These are phyloP conservation scores for Melampsora medusae DNA, from an alignment of 1,284 basidiomycete species.

Conservation along the genomic window DNA sequence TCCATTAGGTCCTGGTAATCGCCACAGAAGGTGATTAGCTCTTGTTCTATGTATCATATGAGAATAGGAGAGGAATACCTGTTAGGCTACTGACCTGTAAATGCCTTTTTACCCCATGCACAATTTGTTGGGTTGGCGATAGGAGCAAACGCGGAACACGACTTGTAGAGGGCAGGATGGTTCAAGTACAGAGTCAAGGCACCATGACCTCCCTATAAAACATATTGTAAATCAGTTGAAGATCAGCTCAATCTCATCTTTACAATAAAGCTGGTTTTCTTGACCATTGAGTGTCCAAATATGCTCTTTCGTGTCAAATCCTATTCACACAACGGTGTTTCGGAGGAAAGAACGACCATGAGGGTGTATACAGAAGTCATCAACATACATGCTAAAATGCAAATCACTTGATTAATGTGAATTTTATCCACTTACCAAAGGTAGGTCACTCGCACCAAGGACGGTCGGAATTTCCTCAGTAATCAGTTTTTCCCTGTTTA, in stretches of 20 bases:
- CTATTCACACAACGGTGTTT: not conserved
- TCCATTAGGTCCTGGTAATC: conserved; percentile 10
- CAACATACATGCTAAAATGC: not conserved
- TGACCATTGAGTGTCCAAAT: conserved; percentile 65
- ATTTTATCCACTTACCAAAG: conserved; percentile 62
- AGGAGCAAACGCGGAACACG: conserved; percentile 89
- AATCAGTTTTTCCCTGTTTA: conserved; percentile 63
- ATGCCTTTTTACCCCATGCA: conserved; percentile 91
- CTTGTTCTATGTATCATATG: no score
- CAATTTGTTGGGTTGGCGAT: conserved; percentile 83
- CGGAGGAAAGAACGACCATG: not conserved
- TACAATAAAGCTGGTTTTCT: not conserved
- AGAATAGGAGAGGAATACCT: not conserved
- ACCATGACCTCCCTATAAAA: conserved; percentile 81
- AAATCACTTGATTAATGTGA: conserved; percentile 38
- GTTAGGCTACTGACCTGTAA: conserved; percentile 55
- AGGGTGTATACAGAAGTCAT: not conserved
- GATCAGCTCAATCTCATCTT: not conserved
- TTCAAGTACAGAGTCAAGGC: conserved; percentile 86
- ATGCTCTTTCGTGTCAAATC: conserved; percentile 60
- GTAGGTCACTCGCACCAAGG: conserved; percentile 68
- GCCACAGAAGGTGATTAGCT: not conserved
- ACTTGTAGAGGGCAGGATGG: conserved; percentile 67
- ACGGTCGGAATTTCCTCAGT: conserved; percentile 76
- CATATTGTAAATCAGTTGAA: not conserved